Evolutionary conservation across 2,329 filamentous ascomycete genomes (phyloP).

Genomic region (Arthrobotrys sphaeroides): DNA sequence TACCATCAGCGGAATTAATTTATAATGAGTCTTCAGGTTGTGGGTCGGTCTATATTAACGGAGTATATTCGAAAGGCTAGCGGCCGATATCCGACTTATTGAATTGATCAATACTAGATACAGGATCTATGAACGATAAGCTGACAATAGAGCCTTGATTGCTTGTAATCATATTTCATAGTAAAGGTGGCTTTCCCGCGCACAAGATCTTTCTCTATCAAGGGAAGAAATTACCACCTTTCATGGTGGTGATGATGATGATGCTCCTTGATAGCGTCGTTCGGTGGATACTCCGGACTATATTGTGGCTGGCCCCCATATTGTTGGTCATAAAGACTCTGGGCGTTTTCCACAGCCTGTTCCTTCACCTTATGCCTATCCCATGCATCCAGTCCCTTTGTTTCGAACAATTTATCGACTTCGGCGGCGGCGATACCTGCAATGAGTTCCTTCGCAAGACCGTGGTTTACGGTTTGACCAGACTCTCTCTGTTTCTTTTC

Average conservation of each 20-base stretch:
- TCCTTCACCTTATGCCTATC: slow-evolving; percentile 65
- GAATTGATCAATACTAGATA: too few relatives aligned
- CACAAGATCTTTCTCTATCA: too few relatives aligned
- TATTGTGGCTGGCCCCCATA: slow-evolving; percentile 62
- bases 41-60: too few relatives aligned
- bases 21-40: too few relatives aligned
- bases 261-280: neutral
- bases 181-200: too few relatives aligned
- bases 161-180: too few relatives aligned
- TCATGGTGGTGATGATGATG: slow-evolving; percentile 44
- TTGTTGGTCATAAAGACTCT: slow-evolving; percentile 65
- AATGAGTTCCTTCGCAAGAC: slow-evolving; percentile 47
- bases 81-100: too few relatives aligned
- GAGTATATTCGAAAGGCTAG: too few relatives aligned
- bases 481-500: slow-evolving; percentile 44
- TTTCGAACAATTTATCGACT: slow-evolving; percentile 59
- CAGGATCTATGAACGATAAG: too few relatives aligned
- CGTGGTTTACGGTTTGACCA: slow-evolving; percentile 47
- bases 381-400: slow-evolving; percentile 65
- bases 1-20: too few relatives aligned
- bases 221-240: slow-evolving; percentile 1
- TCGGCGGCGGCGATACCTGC: slow-evolving; percentile 36
- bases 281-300: slow-evolving; percentile 55
- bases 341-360: slow-evolving; percentile 62
- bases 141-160: too few relatives aligned